These are phyloP conservation scores for Aureobasidium pullulans DNA, from an alignment of 2,329 filamentous ascomycete genomes.

Conservation along the genomic window DNA sequence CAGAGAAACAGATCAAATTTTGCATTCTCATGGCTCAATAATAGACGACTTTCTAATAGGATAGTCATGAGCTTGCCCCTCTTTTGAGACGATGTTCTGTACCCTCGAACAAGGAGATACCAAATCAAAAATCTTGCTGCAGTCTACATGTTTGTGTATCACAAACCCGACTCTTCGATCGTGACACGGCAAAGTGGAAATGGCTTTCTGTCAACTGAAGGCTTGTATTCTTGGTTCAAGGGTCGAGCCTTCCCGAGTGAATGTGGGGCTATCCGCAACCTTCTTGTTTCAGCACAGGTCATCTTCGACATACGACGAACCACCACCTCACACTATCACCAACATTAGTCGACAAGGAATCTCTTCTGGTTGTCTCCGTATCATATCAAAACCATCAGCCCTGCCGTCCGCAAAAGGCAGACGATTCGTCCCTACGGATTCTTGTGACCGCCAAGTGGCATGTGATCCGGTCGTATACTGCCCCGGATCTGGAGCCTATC, in stretches of 20 bases:
- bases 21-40: background rate
- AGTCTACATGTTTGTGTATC: too few relatives aligned
- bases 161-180: background rate
- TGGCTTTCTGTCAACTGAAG: conserved; percentile 1
- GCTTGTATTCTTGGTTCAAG: conserved; percentile 8
- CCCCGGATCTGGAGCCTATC: background rate
- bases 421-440: background rate
- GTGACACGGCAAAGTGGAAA: background rate
- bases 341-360: background rate
- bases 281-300: conserved; percentile 8
- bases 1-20: background rate
- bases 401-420: background rate
- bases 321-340: background rate
- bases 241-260: conserved; percentile 2
- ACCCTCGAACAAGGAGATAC: too few relatives aligned
- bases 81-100: too few relatives aligned
- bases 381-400: too few relatives aligned
- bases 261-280: conserved; percentile 11
- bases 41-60: background rate
- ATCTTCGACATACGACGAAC: background rate
- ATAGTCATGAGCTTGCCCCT: background rate
- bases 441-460: background rate
- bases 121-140: too few relatives aligned
- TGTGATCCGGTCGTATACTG: conserved; percentile 2
- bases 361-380: too few relatives aligned